Evolutionary conservation across 2,329 filamentous ascomycete genomes (phyloP), one percentile per base, ranked within the genome.

Genomic region (Alternaria atra): DNA sequence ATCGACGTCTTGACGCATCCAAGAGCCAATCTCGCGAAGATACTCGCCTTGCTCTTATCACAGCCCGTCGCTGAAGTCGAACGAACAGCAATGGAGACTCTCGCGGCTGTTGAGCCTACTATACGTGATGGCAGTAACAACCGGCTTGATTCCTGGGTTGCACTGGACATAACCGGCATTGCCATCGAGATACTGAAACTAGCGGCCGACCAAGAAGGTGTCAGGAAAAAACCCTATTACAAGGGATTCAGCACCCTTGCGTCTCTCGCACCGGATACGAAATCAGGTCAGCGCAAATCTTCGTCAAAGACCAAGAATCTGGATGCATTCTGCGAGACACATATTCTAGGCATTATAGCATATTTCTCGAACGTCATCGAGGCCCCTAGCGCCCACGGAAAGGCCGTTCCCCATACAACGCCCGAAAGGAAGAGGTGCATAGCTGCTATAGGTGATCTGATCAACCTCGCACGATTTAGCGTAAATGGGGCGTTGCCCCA

Each of bases 281-380:
- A 83, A 61, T 77, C 78, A n/a, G 77, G 78, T 20, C 79, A 82
- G 48, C 79, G 80, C 48, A 82, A 78, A 59, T 76, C 76, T 23
- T 73, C 79, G 23, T 75, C 81, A 1, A 86, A 83, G 71, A 81
- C 84, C 55, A 87, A 90, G 60, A 80, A 87, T 1, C 53, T 96
- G 25, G 89, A 89, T 1, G 83, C 86, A 0, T 98, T 97, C 74
- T 86, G 98, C 42, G 90, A 96, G 64, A 86, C 87, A 30, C 90
- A 97, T 75, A 89, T 96, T 34, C 85, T 99, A 6, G 94, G 93
- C 6, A 88, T 98, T 55, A 93, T 97, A 79, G 89, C 92, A 6
- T 87, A 90, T 35, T 89, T 98, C 66, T 92, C 92, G 0, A 89
- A 94, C 64, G 82, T 84, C 9, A 89, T 97, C 60, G 95, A 94